Conservation (phyloP, 2,329 filamentous ascomycete species). For the Aspergillus versicolor region DNA sequence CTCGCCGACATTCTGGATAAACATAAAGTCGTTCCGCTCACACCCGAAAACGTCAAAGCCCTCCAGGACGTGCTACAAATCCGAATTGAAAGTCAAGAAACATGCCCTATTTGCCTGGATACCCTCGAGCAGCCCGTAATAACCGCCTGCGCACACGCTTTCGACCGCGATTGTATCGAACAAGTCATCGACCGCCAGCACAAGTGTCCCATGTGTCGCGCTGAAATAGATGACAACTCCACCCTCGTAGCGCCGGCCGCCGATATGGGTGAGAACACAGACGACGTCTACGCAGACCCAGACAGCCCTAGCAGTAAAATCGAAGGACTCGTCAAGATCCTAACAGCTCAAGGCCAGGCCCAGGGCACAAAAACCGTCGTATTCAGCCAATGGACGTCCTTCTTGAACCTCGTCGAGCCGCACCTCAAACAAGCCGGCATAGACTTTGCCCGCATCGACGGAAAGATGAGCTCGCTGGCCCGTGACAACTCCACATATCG, state of each 20-base stretch:
- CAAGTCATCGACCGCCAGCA: conserved; percentile 72
- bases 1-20: conserved; percentile 69
- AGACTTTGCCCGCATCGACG: conserved; percentile 72
- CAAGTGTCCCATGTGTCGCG: conserved; percentile 83
- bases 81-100: conserved; percentile 75
- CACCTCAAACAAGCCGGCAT: conserved; percentile 63
- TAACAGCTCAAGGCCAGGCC: conserved; percentile 66
- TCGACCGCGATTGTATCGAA: conserved; percentile 72
- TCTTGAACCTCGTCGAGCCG: conserved; percentile 72
- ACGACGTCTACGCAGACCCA: conserved; percentile 56
- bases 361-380: conserved; percentile 73
- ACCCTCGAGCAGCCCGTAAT: conserved; percentile 71
- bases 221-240: conserved; percentile 59
- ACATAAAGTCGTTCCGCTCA: conserved; percentile 67
- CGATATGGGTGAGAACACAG: conserved; percentile 51
- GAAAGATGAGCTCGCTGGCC: conserved; percentile 67
- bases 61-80: conserved; percentile 75
- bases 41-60: conserved; percentile 67
- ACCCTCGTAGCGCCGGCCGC: conserved; percentile 67
- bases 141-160: conserved; percentile 79
- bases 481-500: conserved; percentile 71
- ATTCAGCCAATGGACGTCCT: conserved; percentile 78
- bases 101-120: conserved; percentile 81
- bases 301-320: conserved; percentile 77
- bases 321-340: conserved; percentile 71